A percentile compares a stretch with the other conserved stretches of the same genome.
These are phyloP conservation scores for Yamadazyma conglobata DNA, from an alignment of 1,139 yeast species.

Conservation along the genomic window DNA sequence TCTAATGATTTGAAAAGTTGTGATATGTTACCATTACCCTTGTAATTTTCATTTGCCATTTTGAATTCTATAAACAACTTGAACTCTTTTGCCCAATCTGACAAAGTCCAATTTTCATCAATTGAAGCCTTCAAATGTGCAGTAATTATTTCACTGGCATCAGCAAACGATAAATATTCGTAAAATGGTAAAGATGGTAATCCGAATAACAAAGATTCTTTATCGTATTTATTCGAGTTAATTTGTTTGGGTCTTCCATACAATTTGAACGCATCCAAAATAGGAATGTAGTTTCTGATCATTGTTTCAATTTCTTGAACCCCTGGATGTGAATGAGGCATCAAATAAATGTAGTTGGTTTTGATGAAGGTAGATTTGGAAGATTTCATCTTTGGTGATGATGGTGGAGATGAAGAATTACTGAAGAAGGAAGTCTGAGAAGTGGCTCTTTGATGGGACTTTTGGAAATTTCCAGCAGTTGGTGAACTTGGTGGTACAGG, in stretches of 20 bases:
- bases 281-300: slow-evolving; percentile 51
- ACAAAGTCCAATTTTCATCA: slow-evolving; percentile 30
- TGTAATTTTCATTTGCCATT: slow-evolving; percentile 17
- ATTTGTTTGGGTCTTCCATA: slow-evolving; percentile 56
- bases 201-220: slow-evolving; percentile 49
- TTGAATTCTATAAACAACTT: slow-evolving; percentile 32
- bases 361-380: slow-evolving; percentile 25
- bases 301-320: slow-evolving; percentile 55
- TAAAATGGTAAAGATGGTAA: slow-evolving; percentile 56
- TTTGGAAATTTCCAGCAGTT: background rate
- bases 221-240: slow-evolving; percentile 42
- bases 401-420: slow-evolving; percentile 17
- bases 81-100: slow-evolving; percentile 32
- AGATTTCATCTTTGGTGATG: slow-evolving; percentile 16
- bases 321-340: slow-evolving; percentile 56
- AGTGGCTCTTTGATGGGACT: slow-evolving; percentile 20
- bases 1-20: slow-evolving; percentile 25
- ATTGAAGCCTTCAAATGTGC: slow-evolving; percentile 27
- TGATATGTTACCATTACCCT: slow-evolving; percentile 33
- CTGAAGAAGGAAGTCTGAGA: slow-evolving; percentile 20
- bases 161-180: slow-evolving; percentile 43
- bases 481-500: slow-evolving; percentile 2
- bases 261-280: slow-evolving; percentile 50
- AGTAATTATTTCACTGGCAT: slow-evolving; percentile 33
- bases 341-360: slow-evolving; percentile 41